These are phyloP conservation scores for Rhododendron vialii DNA, from an alignment of 148 eudicot species.

Conservation along the genomic window DNA sequence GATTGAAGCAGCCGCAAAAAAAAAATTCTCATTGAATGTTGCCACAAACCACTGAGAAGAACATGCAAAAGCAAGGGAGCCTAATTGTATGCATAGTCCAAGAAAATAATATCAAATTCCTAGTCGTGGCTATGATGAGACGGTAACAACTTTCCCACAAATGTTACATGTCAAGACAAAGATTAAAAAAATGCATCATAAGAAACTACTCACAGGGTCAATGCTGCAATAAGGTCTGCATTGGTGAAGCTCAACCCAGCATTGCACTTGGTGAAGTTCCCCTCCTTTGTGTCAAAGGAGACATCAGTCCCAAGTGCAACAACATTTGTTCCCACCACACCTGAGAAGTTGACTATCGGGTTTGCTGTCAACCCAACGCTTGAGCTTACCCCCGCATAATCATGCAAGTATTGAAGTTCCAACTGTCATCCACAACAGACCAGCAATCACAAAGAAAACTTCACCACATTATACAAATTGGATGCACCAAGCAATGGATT, in stretches of 20 bases:
- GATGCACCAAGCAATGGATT: background rate
- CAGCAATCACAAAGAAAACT: background rate
- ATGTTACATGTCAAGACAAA: background rate
- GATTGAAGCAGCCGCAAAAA: background rate
- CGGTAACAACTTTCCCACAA: background rate
- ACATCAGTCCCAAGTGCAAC: slow-evolving; percentile 62
- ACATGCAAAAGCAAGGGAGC: background rate
- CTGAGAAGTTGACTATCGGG: slow-evolving; percentile 70
- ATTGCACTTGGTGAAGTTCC: slow-evolving; percentile 67
- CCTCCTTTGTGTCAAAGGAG: slow-evolving; percentile 59
- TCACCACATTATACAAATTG: background rate
- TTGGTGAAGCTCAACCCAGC: slow-evolving; percentile 59
- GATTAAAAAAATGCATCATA: background rate
- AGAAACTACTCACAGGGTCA: slow-evolving; percentile 56
- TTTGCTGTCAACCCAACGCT: slow-evolving; percentile 67
- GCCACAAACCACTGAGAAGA: background rate
- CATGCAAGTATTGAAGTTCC: slow-evolving; percentile 79
- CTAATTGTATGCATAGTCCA: background rate
- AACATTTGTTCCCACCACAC: slow-evolving; percentile 49
- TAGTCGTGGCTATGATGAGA: background rate
- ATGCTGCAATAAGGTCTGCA: slow-evolving; percentile 50
- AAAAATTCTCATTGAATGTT: background rate
- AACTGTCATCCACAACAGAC: slow-evolving; percentile 31
- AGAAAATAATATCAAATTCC: background rate
- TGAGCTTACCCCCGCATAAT: slow-evolving; percentile 63